Base-by-base conservation (phyloP, 2,329 filamentous ascomycete genomes). In the Gaeumannomyces sp. region DNA sequence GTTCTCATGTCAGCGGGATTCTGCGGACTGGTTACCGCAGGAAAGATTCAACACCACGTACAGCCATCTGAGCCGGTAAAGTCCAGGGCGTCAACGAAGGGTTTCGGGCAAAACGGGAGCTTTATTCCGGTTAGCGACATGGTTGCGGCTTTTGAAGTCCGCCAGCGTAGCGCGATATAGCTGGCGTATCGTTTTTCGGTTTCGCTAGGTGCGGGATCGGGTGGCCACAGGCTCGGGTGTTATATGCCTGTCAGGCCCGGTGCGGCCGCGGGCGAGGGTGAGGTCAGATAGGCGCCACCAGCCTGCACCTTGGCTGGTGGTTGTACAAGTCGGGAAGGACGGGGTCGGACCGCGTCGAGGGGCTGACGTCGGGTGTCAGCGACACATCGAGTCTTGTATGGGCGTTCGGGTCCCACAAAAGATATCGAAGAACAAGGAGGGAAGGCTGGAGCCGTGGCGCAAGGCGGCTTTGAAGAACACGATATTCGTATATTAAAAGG, bases 11-110 rank as follows among this genome's bases (percentile, higher is more conserved):
- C 45, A 53, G 45, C 22, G 45, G 22, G 8, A 10, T 53, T 10
- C 22, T 53, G 45, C 19, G 2, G 45, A 22, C n/a, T 11, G 45
- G 45, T 5, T n/a, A n/a, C 22, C 8, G 45, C 19, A n/a, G 45
- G 8, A n/a, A 53, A 53, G 11, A 7, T 7, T n/a, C 11, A 10
- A 8, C 3, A 53, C n/a, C n/a, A 68, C 67, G 59, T 65, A 68
- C 67, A 69, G 62, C 68, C 68, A 56, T 64, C 65, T 0, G 68
- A 67, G 61, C 22, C 22, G 45, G 2, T n/a, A 53, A n/a, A n/a
- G 22, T 53, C 45, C 8, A n/a, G 2, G 19, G 45, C 45, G 50
- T 56, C 45, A 14, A 62, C 11, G 38, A 62, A 62, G 29, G 61
- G 61, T 5, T 27, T 25, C 2, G 50, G 38, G 50, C 61, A 62